Base-by-base conservation (phyloP, 1,284 basidiomycete genomes). In the Leccinum pallidistipes region DNA sequence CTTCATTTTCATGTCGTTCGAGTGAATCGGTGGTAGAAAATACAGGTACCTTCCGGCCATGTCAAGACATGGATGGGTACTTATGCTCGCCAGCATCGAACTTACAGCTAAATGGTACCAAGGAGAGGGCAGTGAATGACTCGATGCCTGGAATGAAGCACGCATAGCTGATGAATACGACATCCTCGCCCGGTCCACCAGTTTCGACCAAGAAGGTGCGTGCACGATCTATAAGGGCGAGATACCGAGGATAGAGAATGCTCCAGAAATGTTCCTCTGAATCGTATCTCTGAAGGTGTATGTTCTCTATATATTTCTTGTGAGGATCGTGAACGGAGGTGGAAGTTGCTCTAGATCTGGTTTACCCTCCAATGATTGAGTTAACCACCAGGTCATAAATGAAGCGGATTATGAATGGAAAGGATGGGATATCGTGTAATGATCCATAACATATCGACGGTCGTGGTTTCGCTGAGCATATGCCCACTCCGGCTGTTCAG, bases 11-110 rank as follows among this genome's bases (percentile, higher is more conserved):
- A 81, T 0, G 87, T 85, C 69, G 97, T 94, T 3, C 78, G 80
- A 0, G 94, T 90, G 69, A 98, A 97, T 5, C 86, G 88, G 68
- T 90, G 80, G 74, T 93, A 99, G 78, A 98, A 98, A 0, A 85
- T 0, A 87, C 83, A 0, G 97, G 97, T 0, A 98, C 95, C 64
- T 90, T 89, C n/a, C 95, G 88, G 54, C 87, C 84, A 74, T 98
- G 97, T 8, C 97, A 81, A 52, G 94, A 94, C 97, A 99, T 99
- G 6, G 88, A 90, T 4, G 86, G 79, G 66, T 92, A 89, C 72
- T 99, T 96, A 74, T 98, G 93, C 69, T 95, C 90, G 62, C 90
- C 94, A 0, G 95, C 96, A 68, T 98, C 97, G 76, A 98, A 95
- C 2, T 97, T 97, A 64, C 87, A 91, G 65, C 89, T 90, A 18